A percentile compares a stretch with the other conserved stretches of the same genome.
phyloP scores from a whole-genome alignment of 495 filamentous ascomycete genomes.

The Aspergillus leporis region DNA sequence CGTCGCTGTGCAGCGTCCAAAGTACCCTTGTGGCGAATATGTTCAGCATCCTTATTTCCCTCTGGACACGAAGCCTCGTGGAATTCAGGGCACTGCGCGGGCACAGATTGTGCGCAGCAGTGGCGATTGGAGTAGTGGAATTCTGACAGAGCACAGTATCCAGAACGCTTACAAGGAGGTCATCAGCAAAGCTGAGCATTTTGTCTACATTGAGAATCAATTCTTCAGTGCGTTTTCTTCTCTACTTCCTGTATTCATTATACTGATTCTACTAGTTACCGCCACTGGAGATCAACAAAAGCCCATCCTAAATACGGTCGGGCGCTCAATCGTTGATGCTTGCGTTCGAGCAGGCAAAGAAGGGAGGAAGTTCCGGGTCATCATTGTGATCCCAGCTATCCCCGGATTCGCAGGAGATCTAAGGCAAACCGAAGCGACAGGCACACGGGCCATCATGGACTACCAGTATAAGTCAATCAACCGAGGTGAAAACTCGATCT shows the following conservation, averaged over 20 bases:
- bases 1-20: constrained; percentile 81
- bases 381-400: constrained; percentile 85
- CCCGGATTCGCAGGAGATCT: constrained; percentile 94
- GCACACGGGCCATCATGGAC: constrained; percentile 95
- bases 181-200: constrained; percentile 83
- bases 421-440: constrained; percentile 74
- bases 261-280: constrained; percentile 56
- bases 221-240: constrained; percentile 68
- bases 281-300: constrained; percentile 84
- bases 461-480: constrained; percentile 97
- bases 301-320: constrained; percentile 86
- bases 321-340: constrained; percentile 85
- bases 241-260: constrained; percentile 4
- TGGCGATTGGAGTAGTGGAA: constrained; percentile 93
- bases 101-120: constrained; percentile 87
- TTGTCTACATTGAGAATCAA: constrained; percentile 96
- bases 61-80: constrained; percentile 52
- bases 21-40: constrained; percentile 84
- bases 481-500: constrained; percentile 88
- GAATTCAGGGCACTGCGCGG: constrained; percentile 67
- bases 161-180: constrained; percentile 88
- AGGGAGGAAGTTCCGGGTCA: constrained; percentile 85
- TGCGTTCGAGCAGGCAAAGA: constrained; percentile 80
- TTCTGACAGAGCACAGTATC: constrained; percentile 85
- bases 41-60: constrained; percentile 74